These are phyloP conservation scores for Triangularia verruculosa DNA, from an alignment of 2,329 filamentous ascomycete species.

Conservation along the genomic window DNA sequence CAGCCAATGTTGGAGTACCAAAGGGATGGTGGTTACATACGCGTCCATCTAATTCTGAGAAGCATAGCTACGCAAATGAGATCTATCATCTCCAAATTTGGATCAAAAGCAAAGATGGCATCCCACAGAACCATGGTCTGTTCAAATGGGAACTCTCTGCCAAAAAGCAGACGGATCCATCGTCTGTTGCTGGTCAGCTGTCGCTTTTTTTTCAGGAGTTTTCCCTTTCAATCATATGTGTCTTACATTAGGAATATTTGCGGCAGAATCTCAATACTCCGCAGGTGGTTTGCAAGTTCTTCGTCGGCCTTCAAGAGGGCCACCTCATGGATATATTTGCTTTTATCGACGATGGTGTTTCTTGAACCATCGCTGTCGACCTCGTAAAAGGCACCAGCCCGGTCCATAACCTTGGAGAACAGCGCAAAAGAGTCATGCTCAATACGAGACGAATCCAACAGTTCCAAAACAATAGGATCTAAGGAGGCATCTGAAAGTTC, in stretches of 20 bases:
- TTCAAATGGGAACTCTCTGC: conserved; percentile 87
- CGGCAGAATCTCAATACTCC: conserved; percentile 82
- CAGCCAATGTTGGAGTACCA: neutral
- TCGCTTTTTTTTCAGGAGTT: neutral
- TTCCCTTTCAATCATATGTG: neutral
- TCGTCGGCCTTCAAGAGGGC: conserved; percentile 76
- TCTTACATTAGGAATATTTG: conserved; percentile 91
- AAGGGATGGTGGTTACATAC: conserved; percentile 49
- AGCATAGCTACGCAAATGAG: conserved; percentile 94
- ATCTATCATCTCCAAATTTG: conserved; percentile 76
- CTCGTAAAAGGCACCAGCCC: conserved; percentile 83
- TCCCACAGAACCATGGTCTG: conserved; percentile 88
- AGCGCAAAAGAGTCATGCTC: conserved; percentile 90
- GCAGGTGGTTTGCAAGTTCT: conserved; percentile 77
- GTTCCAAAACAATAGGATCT: conserved; percentile 57
- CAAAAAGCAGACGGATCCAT: conserved; percentile 91
- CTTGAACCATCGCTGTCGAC: too few species aligned
- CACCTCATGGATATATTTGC: conserved; percentile 81
- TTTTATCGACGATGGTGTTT: conserved; percentile 76
- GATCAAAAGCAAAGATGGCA: conserved; percentile 80
- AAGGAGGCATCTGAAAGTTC: conserved; percentile 34
- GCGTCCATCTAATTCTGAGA: conserved; percentile 82
- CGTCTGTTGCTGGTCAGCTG: conserved; percentile 53
- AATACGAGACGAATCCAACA: conserved; percentile 69
- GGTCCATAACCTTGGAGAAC: conserved; percentile 85